Conservation (phyloP, 768 basidiomycete species). For the Xanthoconium stramineum region DNA sequence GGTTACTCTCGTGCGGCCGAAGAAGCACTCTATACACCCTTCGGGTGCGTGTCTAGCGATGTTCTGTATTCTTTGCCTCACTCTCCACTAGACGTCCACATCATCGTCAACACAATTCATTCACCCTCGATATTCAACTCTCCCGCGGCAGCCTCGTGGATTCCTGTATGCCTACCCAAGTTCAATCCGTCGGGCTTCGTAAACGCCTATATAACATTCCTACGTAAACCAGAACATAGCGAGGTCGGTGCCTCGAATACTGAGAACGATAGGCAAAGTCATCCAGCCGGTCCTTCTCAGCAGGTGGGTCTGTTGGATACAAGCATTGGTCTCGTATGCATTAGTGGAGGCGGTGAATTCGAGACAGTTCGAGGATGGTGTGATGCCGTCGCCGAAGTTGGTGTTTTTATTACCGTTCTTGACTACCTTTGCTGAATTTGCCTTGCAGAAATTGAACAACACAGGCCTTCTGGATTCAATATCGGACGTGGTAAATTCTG, state of each 20-base stretch:
- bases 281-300: slow-evolving; percentile 1
- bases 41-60: slow-evolving; percentile 51
- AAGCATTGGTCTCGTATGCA: slow-evolving; percentile 68
- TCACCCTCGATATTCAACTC: slow-evolving; percentile 76
- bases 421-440: neutral
- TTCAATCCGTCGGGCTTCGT: slow-evolving; percentile 89
- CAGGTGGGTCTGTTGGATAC: slow-evolving; percentile 26
- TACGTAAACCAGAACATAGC: slow-evolving; percentile 40
- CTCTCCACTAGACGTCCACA: slow-evolving; percentile 65
- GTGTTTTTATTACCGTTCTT: slow-evolving; percentile 6
- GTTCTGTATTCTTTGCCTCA: neutral
- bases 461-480: slow-evolving; percentile 58
- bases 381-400: slow-evolving; percentile 58
- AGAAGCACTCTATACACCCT: slow-evolving; percentile 93
- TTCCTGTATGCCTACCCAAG: slow-evolving; percentile 94
- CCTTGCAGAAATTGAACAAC: slow-evolving; percentile 55
- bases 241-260: slow-evolving; percentile 1
- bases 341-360: slow-evolving; percentile 81
- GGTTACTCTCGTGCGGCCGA: slow-evolving; percentile 84
- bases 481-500: slow-evolving; percentile 41
- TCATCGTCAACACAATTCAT: slow-evolving; percentile 87
- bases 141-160: slow-evolving; percentile 83
- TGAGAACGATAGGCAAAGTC: slow-evolving; percentile 1
- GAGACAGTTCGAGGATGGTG: slow-evolving; percentile 81
- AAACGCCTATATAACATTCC: slow-evolving; percentile 83